phyloP scores from a whole-genome alignment of 108 stramenopile species.

The Discostella pseudostelligera region DNA sequence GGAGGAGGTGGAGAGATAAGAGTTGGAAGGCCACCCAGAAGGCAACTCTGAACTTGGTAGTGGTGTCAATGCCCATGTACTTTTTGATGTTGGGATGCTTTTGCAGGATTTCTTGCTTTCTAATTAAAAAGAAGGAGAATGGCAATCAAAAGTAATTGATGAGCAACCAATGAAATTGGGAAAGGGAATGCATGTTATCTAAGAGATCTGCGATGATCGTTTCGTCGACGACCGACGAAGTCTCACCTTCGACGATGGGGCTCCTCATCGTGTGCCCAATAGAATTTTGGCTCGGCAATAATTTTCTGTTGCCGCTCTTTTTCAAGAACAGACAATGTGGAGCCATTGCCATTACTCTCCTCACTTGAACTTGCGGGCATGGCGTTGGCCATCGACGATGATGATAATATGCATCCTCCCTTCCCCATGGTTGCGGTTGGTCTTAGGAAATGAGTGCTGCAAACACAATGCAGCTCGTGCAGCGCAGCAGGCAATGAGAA shows the following conservation, averaged over 20 bases:
- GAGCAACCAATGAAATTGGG: background rate
- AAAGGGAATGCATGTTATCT: background rate
- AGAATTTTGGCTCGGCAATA: conserved; percentile 36
- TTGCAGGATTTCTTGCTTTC: conserved; percentile 75
- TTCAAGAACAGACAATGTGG: conserved; percentile 15
- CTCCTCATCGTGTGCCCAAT: conserved; percentile 50
- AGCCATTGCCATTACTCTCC: background rate
- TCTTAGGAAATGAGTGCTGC: no score
- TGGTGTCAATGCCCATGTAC: conserved; percentile 76
- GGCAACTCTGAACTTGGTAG: conserved; percentile 63
- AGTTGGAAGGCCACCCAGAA: conserved; percentile 58
- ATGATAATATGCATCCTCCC: background rate
- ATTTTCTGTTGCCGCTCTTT: conserved; percentile 40
- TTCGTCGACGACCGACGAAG: background rate
- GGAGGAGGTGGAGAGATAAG: conserved; percentile 58
- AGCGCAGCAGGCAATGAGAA: no score
- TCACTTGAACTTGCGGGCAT: no score
- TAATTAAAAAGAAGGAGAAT: background rate
- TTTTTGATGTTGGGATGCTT: conserved; percentile 83
- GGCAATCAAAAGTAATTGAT: background rate
- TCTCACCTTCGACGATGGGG: conserved; percentile 52
- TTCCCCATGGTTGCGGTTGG: conserved; percentile 4
- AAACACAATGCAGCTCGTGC: no score
- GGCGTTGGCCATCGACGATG: background rate
- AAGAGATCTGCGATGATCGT: background rate